These are phyloP conservation scores for Adenanthera pavonina DNA, from an alignment of 306 rosid genomes.

Conservation along the genomic window DNA sequence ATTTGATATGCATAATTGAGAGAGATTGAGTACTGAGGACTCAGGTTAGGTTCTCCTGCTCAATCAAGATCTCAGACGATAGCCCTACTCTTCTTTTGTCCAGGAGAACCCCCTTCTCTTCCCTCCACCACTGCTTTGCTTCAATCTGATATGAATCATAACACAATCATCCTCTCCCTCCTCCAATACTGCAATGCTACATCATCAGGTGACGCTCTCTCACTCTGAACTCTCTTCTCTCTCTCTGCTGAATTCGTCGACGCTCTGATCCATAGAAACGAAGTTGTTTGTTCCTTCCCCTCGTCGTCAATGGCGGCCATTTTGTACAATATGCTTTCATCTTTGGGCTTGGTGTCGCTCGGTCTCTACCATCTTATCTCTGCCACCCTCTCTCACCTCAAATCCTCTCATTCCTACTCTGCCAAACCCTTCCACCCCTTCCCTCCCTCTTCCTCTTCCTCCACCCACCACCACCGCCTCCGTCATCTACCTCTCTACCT, in stretches of 20 bases:
- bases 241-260: background rate
- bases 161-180: background rate
- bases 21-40: background rate
- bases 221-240: background rate
- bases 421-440: conserved; percentile 86
- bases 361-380: conserved; percentile 76
- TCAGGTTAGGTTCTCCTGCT: background rate
- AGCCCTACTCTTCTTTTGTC: background rate
- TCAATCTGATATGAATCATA: background rate
- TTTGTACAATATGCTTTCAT: conserved; percentile 58
- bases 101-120: background rate
- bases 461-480: conserved; percentile 41
- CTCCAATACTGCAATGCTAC: background rate
- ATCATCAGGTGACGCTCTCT: background rate
- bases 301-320: conserved; percentile 48
- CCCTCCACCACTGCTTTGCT: background rate
- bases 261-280: background rate
- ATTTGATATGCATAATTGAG: no score
- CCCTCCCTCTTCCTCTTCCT: conserved; percentile 45
- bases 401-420: conserved; percentile 67
- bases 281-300: background rate
- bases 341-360: conserved; percentile 53
- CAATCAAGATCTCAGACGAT: background rate
- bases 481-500: conserved; percentile 67
- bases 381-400: conserved; percentile 62